Base-by-base conservation (phyloP, 1,284 basidiomycete genomes). In the Calocybe gambosa region DNA sequence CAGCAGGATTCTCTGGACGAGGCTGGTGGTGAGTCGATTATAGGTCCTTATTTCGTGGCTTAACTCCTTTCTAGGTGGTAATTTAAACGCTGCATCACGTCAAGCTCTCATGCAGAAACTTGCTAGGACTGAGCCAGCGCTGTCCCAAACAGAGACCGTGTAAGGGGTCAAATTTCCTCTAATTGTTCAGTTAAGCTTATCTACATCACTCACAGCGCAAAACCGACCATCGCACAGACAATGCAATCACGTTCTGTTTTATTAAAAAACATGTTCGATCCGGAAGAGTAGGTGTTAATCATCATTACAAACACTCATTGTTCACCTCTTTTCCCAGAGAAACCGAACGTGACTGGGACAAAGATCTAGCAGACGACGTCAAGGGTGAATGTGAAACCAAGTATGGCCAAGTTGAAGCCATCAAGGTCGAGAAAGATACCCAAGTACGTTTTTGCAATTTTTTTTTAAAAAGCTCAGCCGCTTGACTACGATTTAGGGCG, bases 51-150 rank as follows among this genome's bases (percentile, higher is more conserved):
- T 42, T 12, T 37, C 40, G 20, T 38, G 10, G 34, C 41, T 46
- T 29, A 54, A 42, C 40, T 18, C 25, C 3, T 8, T 31, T 36
- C 37, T 54, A 87, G 85, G 85, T 68, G 87, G 87, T 84, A 90
- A 92, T 74, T 79, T 95, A 74, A 95, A 95, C 72, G 89, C 88
- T 73, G 89, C 88, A 57, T 91, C 90, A 62, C 88, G 93, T 69
- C 92, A 94, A 76, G 90, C 92, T 68, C 88, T 97, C 71, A 97
- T 97, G 93, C 90, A 93, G 71, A 97, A 96, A 82, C 87, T 97
- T 77, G 92, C 93, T 63, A 91, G 93, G 74, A 89, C 78, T 66
- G 89, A 93, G 57, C 74, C 79, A 44, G 65, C 82, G 34, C 66
- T 76, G 39, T 65, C 71, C 45, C 72, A 70, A 56, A 71, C 77